phyloP scores from a whole-genome alignment of 1,284 basidiomycete genomes.

The Fomitopsis palustris region DNA sequence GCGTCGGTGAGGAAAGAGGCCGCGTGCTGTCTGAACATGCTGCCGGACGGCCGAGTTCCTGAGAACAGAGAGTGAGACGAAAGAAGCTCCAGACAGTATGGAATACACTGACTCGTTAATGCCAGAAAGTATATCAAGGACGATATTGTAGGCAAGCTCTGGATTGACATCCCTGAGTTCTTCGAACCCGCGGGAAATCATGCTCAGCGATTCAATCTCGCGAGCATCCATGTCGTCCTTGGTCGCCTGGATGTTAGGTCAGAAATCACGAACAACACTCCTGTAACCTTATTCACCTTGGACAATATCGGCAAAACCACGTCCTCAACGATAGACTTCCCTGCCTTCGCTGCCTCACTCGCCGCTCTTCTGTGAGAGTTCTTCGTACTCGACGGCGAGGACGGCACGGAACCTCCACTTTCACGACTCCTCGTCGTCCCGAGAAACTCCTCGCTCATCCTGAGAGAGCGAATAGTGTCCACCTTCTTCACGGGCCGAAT shows the following conservation, averaged over 20 bases:
- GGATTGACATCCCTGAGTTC: constrained; percentile 82
- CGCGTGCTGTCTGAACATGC: constrained; percentile 71
- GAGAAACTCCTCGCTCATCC: constrained; percentile 78
- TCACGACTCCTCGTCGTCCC: constrained; percentile 63
- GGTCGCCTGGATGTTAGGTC: constrained; percentile 50
- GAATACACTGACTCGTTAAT: constrained; percentile 76
- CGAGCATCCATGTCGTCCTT: constrained; percentile 82
- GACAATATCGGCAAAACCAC: constrained; percentile 76
- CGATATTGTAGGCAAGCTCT: constrained; percentile 79
- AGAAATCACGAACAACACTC: background rate
- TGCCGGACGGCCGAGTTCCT: constrained; percentile 74
- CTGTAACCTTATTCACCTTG: constrained; percentile 43
- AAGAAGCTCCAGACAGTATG: background rate
- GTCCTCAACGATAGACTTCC: constrained; percentile 72
- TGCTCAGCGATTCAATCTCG: constrained; percentile 86
- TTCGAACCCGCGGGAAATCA: constrained; percentile 85
- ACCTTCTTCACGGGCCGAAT: constrained; percentile 92
- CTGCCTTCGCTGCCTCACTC: constrained; percentile 64
- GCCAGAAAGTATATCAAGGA: constrained; percentile 86
- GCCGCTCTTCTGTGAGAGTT: constrained; percentile 41
- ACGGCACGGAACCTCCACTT: constrained; percentile 41
- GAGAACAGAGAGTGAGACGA: constrained; percentile 6
- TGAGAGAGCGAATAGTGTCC: constrained; percentile 74
- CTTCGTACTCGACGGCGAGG: constrained; percentile 40
- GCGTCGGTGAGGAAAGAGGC: constrained; percentile 74